Evolutionary conservation across 257 asterid species (phyloP), one percentile per base, ranked within the genome.

Genomic region (Nicotiana otophora): DNA sequence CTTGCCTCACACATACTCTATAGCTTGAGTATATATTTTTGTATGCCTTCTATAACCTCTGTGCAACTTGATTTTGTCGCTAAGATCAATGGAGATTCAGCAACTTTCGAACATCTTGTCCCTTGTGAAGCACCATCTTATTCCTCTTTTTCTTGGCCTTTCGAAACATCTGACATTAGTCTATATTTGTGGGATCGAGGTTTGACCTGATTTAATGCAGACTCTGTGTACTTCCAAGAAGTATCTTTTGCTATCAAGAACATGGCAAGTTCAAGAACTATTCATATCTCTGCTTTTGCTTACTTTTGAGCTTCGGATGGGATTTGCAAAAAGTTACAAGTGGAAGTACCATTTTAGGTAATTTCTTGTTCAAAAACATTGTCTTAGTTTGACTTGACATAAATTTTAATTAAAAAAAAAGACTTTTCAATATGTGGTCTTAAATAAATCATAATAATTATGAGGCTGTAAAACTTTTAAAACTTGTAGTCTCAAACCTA

Each of bases 241-340:
- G 80, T 65, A 54, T 77, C 86, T 12, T 58, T 83, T 46, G 16
- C 46, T 17, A 83, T 77, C 48, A 83, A 78, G 61, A 83, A 83
- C 76, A 53, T 77, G 46, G 85, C 83, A 63, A 78, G 80, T 78
- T 78, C 4, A 8, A 51, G 34, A 51, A 57, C 83, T 12, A 72
- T 51, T 78, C 80, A 23, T 83, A 57, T 34, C 78, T 77, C 42
- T 19, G 31, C n/a, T 64, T 77, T 20, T 83, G n/a, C 72, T 19
- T 39, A 30, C 34, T 62, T 75, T 83, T 55, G 5, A 82, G 23
- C 77, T 70, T 74, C n/a, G 11, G 10, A 39, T 39, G 60, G 17
- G 46, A 20, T 39, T 26, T 19, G 33, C 4, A 26, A 34, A 20
- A 30, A 64, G 72, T 19, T n/a, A 64, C 28, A 64, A 23, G 33